Conservation (phyloP, 306 rosid genomes). For the Glycine latifolia region DNA sequence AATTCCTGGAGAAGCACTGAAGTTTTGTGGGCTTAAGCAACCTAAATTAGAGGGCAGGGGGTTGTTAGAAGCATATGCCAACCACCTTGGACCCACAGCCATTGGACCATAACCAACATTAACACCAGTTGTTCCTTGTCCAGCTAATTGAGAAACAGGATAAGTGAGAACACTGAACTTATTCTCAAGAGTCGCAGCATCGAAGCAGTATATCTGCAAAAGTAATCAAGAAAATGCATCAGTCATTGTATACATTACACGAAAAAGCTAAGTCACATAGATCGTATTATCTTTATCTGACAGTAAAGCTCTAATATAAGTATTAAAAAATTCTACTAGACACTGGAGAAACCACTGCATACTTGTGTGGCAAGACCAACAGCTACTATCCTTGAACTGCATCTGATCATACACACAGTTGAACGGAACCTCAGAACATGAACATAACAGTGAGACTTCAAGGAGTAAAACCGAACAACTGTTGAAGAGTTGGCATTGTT, state of each 20-base stretch:
- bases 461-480: slow-evolving; percentile 85
- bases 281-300: slow-evolving; percentile 18
- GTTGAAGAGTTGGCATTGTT: slow-evolving; percentile 64
- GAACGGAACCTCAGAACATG: slow-evolving; percentile 88
- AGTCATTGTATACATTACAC: slow-evolving; percentile 9
- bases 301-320: slow-evolving; percentile 10
- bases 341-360: slow-evolving; percentile 47
- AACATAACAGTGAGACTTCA: slow-evolving; percentile 77
- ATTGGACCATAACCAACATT: slow-evolving; percentile 94
- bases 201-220: slow-evolving; percentile 90
- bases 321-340: slow-evolving; percentile 26
- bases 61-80: slow-evolving; percentile 84
- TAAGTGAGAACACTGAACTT: slow-evolving; percentile 83
- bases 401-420: slow-evolving; percentile 85
- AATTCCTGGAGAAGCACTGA: slow-evolving; percentile 68
- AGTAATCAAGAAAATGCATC: slow-evolving; percentile 43
- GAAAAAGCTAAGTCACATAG: slow-evolving; percentile 6
- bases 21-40: slow-evolving; percentile 80
- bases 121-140: slow-evolving; percentile 73
- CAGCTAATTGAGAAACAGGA: slow-evolving; percentile 83
- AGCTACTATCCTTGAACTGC: slow-evolving; percentile 84
- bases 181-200: slow-evolving; percentile 77
- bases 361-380: slow-evolving; percentile 92
- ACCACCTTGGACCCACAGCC: slow-evolving; percentile 98
- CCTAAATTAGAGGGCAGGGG: slow-evolving; percentile 68